phyloP scores from a whole-genome alignment of 1,139 yeast genomes.

The Pichia terricola region DNA sequence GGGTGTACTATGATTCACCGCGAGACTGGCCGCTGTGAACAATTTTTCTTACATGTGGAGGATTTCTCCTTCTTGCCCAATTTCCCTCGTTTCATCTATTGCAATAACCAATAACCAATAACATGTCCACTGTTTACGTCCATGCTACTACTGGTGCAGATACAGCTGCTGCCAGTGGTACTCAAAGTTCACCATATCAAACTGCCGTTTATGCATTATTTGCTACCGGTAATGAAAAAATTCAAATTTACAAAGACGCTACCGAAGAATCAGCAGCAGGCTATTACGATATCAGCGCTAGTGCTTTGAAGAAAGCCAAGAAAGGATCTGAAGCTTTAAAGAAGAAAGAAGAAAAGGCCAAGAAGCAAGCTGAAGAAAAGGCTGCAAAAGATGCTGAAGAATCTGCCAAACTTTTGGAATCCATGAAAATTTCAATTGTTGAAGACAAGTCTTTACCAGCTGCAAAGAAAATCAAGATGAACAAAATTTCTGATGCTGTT shows the following conservation, averaged over 20 bases:
- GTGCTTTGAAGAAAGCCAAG: constrained; percentile 92
- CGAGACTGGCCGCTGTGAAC: too few species aligned
- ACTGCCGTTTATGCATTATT: constrained; percentile 79
- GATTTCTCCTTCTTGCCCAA: too few species aligned
- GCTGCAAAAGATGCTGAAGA: constrained; percentile 55
- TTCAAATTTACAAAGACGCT: constrained; percentile 55
- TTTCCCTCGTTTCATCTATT: too few species aligned
- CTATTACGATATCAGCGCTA: constrained; percentile 76
- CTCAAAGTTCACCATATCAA: constrained; percentile 62
- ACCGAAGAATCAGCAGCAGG: constrained; percentile 44
- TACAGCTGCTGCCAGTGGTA: constrained; percentile 42
- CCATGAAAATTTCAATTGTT: constrained; percentile 63
- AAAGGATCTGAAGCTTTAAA: constrained; percentile 90
- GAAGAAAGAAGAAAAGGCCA: constrained; percentile 81
- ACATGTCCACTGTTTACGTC: constrained; percentile 35
- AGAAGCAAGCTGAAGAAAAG: constrained; percentile 51
- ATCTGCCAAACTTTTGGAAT: constrained; percentile 63
- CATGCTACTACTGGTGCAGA: constrained; percentile 69
- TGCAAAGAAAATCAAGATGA: constrained; percentile 62
- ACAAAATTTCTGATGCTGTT: constrained; percentile 39
- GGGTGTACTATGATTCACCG: too few species aligned
- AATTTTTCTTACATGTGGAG: too few species aligned
- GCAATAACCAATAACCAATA: background rate
- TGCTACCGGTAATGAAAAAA: constrained; percentile 30
- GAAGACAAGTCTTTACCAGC: constrained; percentile 67